Evolutionary conservation across 225 moss, liverwort and hornwort species (phyloP).

Genomic region (Asterella californica): DNA sequence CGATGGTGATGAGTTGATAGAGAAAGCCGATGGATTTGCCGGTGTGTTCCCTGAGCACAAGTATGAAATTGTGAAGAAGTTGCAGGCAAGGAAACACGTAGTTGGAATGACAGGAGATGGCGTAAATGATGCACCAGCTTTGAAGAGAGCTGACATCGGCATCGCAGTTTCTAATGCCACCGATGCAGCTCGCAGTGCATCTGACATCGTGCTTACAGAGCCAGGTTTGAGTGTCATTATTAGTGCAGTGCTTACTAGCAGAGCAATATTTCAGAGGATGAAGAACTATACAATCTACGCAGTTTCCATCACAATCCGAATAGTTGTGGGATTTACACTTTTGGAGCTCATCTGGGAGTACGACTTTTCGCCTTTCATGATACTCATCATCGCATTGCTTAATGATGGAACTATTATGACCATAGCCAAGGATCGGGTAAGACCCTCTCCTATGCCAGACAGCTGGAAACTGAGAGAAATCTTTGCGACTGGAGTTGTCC

Average conservation of each 20-base stretch:
- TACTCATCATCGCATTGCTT: constrained; percentile 19
- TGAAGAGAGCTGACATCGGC: constrained; percentile 16
- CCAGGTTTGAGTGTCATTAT: constrained; percentile 17
- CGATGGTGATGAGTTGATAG: constrained; percentile 16
- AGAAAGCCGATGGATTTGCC: constrained; percentile 68
- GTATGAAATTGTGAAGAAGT: constrained; percentile 16
- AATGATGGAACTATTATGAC: constrained; percentile 25
- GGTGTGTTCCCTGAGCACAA: constrained; percentile 93
- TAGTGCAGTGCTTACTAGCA: constrained; percentile 21
- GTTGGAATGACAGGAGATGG: constrained; percentile 20
- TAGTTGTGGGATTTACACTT: constrained; percentile 16
- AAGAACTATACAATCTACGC: constrained; percentile 25
- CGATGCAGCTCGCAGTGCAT: constrained; percentile 17
- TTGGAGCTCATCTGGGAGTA: constrained; percentile 22
- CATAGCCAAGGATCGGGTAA: constrained; percentile 21
- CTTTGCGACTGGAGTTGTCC: constrained; percentile 11
- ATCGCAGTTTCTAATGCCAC: constrained; percentile 11
- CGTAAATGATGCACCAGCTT: constrained; percentile 14
- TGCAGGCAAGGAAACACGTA: constrained; percentile 3
- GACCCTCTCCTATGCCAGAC: constrained; percentile 16
- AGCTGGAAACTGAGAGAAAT: constrained; percentile 17
- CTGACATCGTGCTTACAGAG: constrained; percentile 24
- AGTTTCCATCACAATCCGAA: constrained; percentile 18
- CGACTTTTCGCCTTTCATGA: constrained; percentile 23
- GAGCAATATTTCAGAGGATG: constrained; percentile 23